A percentile compares a stretch with the other conserved stretches of the same genome.
Evolutionary conservation across 805 yeast genomes (phyloP).

Genomic region (Jamesozyma lodderae): DNA sequence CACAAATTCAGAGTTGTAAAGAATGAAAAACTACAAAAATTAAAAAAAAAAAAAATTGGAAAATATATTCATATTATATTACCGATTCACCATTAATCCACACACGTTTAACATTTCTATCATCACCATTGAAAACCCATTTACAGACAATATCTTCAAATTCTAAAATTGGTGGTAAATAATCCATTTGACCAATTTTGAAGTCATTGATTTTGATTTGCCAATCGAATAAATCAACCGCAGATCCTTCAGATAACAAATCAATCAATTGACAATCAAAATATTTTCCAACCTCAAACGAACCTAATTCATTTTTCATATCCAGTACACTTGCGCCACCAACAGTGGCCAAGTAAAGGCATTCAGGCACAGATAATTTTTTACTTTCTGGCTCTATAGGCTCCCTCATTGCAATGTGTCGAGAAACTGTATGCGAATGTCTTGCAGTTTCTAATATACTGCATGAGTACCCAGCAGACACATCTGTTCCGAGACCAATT

Average conservation of each 20-base stretch:
- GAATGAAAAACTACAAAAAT: no score
- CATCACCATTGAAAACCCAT: conserved; percentile 94
- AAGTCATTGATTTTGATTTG: conserved; percentile 31
- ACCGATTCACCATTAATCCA: conserved; percentile 67
- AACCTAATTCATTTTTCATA: conserved; percentile 50
- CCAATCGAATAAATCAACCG: conserved; percentile 70
- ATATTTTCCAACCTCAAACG: conserved; percentile 65
- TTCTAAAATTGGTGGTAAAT: conserved; percentile 6
- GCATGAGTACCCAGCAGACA: conserved; percentile 68
- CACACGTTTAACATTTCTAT: conserved; percentile 70
- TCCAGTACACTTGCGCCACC: conserved; percentile 83
- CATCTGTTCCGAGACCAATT: conserved; percentile 75
- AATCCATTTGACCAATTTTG: background rate
- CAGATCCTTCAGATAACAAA: conserved; percentile 42
- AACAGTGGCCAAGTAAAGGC: conserved; percentile 68
- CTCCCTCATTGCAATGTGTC: conserved; percentile 45
- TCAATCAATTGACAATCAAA: conserved; percentile 81
- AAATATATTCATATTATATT: no score
- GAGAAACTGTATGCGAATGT: conserved; percentile 62
- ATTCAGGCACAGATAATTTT: conserved; percentile 60
- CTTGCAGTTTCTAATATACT: conserved; percentile 57
- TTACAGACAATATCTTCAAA: conserved; percentile 54
- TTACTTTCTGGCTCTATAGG: conserved; percentile 16
- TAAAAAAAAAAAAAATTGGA: no score
- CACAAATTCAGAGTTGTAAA: no score